These are phyloP conservation scores for Parathielavia appendiculata DNA, from an alignment of 495 filamentous ascomycete species.

Conservation along the genomic window DNA sequence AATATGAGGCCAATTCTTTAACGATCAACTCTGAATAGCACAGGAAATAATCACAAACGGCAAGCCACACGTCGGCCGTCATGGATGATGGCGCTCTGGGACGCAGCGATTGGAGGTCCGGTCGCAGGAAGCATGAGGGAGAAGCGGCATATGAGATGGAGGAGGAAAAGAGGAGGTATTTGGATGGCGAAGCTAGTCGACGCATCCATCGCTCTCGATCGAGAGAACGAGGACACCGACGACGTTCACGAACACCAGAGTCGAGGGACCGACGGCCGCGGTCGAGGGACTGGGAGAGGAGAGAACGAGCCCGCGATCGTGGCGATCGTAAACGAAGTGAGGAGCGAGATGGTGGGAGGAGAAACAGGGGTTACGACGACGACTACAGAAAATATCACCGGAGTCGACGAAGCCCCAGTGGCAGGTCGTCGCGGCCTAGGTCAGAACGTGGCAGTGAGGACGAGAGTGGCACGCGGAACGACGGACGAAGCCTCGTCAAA, in stretches of 20 bases:
- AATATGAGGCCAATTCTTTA: too few species aligned
- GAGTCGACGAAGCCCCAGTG: constrained; percentile 13
- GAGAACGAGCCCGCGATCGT: constrained; percentile 14
- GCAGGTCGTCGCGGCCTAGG: constrained; percentile 6
- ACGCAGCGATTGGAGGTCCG: constrained; percentile 15
- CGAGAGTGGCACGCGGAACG: constrained; percentile 17
- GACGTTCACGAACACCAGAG: constrained; percentile 38
- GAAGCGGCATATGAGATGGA: constrained; percentile 5
- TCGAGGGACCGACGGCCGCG: constrained; percentile 32
- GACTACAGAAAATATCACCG: constrained; percentile 9
- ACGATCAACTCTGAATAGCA: too few species aligned
- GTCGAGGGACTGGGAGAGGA: constrained; percentile 23
- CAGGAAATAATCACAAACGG: too few species aligned
- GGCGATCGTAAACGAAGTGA: constrained; percentile 7
- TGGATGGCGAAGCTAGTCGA: constrained; percentile 22
- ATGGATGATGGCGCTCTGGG: constrained; percentile 23
- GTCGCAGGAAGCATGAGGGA: constrained; percentile 19
- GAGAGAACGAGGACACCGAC: constrained; percentile 25
- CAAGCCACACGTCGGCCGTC: background rate
- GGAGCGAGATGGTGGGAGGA: constrained; percentile 16
- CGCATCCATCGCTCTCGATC: constrained; percentile 25
- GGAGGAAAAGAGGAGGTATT: constrained; percentile 12
- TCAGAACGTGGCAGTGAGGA: constrained; percentile 13
- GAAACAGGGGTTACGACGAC: constrained; percentile 10
- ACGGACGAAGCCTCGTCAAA: constrained; percentile 29